phyloP scores from a whole-genome alignment of 1,139 yeast genomes.

The Yamadazyma kanchanaburiensis region DNA sequence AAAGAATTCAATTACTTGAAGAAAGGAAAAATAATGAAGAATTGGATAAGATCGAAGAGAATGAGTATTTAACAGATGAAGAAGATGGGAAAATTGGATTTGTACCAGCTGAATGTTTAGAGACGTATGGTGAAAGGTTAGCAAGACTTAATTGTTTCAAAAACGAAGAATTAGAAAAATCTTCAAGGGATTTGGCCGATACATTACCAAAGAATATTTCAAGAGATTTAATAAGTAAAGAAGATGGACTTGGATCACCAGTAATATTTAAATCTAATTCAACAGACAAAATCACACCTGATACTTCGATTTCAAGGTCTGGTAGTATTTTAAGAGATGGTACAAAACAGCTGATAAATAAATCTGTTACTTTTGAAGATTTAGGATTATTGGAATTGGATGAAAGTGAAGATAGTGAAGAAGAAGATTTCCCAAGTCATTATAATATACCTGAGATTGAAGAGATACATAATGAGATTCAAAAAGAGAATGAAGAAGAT shows the following conservation, averaged over 20 bases:
- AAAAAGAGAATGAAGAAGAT: conserved; percentile 18
- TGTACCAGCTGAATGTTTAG: conserved; percentile 95
- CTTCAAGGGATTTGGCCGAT: conserved; percentile 15
- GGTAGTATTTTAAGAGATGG: conserved; percentile 17
- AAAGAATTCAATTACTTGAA: conserved; percentile 19
- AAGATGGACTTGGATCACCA: conserved; percentile 13
- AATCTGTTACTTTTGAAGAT: conserved; percentile 42
- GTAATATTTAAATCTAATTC: conserved; percentile 14
- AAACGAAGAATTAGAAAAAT: conserved; percentile 69
- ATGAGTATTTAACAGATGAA: conserved; percentile 25
- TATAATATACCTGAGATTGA: conserved; percentile 11
- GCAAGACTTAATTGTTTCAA: conserved; percentile 92
- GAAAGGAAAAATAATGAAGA: conserved; percentile 14
- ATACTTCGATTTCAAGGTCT: conserved; percentile 14
- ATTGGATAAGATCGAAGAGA: conserved; percentile 5
- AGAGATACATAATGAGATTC: conserved; percentile 9
- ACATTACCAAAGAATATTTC: conserved; percentile 1
- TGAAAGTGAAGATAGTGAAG: conserved; percentile 12
- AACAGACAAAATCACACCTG: no score
- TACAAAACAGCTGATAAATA: conserved; percentile 19
- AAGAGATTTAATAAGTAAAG: conserved; percentile 11
- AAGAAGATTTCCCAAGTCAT: conserved; percentile 10
- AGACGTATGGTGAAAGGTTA: conserved; percentile 84
- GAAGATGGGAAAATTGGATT: conserved; percentile 77
- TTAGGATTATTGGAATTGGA: conserved; percentile 30